Evolutionary conservation across 2,329 filamentous ascomycete species (phyloP).

Genomic region (Aureobasidium sp.): DNA sequence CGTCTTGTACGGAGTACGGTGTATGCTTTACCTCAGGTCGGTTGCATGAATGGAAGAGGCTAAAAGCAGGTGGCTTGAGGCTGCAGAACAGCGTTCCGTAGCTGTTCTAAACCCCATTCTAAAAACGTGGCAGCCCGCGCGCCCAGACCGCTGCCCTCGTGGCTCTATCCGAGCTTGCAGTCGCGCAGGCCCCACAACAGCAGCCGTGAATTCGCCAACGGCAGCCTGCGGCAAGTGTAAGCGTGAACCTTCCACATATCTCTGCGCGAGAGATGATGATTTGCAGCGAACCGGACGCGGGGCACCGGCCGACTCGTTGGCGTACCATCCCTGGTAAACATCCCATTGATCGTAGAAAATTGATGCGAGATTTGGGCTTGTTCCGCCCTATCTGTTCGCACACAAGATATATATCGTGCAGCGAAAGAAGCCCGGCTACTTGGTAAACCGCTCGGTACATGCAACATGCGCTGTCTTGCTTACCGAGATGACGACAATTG

Average conservation of each 20-base stretch:
- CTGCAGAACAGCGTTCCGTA: neutral
- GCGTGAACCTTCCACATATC: neutral
- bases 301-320: conserved; percentile 1
- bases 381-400: neutral
- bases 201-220: neutral
- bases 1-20: neutral
- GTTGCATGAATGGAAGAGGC: neutral
- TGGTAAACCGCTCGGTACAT: neutral
- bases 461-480: neutral
- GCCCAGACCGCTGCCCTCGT: neutral
- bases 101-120: conserved; percentile 5
- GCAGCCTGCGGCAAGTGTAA: neutral
- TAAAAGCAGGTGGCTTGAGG: neutral
- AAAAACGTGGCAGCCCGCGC: neutral
- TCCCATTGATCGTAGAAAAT: neutral
- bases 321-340: neutral
- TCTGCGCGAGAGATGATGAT: conserved; percentile 7
- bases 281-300: conserved; percentile 7
- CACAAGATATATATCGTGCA: neutral
- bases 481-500: conserved; percentile 6
- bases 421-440: neutral
- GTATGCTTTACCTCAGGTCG: neutral
- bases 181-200: neutral
- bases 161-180: conserved; percentile 4
- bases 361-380: neutral